Base-by-base conservation (phyloP, 148 eudicot genomes). In the Camellia sinensis region DNA sequence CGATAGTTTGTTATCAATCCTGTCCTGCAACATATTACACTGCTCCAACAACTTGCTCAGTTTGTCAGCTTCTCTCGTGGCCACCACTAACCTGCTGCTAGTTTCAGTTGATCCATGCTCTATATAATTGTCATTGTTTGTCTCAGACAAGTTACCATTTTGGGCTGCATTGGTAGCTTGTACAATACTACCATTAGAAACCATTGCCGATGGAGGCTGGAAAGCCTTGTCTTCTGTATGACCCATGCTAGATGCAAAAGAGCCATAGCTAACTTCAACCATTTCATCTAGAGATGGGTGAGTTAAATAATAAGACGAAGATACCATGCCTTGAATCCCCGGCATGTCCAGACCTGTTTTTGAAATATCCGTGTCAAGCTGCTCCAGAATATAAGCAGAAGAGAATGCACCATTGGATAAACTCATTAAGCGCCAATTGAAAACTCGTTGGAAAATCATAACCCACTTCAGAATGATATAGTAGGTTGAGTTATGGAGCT, bases 271-370 rank as follows among this genome's bases (percentile, higher is more conserved):
- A 43, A 83, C 92, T 84, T 93, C 92, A 54, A 94, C 84, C 97
- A 96, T 86, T 89, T 96, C 99, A 82, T 92, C 97, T 37, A 96
- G 82, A 11, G 92, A 83, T 40, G 94, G 99, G 37, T 82, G 78
- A 69, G 4, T 77, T 71, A 86, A 22, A 71, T 79, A 82, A 66
- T 71, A 76, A 44, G 84, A 77, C 12, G 80, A 78, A 70, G 76
- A 63, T 50, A 45, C 22, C 12, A 54, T 54, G 62, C 14, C 78
- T 63, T 80, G 81, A 45, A 81, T 41, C 67, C 83, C 87, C 17
- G 74, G 66, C 59, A 80, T 62, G 15, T 80, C 80, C 19, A 66
- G 52, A 65, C 54, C 82, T 17, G 81, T 69, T 73, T 52, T 69
- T 71, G 83, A 76, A 59, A 29, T 53, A 22, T 82, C 44, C 8